Conservation (phyloP, 345 rosid species). For the Erucastrum elatum region DNA sequence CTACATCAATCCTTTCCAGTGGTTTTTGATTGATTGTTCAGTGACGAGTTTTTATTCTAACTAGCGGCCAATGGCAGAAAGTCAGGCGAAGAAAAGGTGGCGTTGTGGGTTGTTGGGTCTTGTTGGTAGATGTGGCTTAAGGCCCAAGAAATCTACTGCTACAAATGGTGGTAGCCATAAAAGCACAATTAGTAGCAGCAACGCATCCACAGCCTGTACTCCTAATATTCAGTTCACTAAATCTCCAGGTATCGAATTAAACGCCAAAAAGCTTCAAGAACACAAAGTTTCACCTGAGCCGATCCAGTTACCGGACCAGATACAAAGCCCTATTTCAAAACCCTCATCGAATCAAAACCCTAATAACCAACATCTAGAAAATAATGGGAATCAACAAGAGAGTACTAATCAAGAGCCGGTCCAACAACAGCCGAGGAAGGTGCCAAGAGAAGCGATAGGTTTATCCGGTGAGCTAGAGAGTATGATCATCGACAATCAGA, state of each 20-base stretch:
- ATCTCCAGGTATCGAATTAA: conserved; percentile 40
- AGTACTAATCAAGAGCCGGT: conserved; percentile 20
- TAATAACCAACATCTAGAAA: conserved; percentile 28
- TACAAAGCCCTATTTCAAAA: conserved; percentile 32
- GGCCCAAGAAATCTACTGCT: conserved; percentile 52
- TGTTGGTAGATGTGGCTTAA: conserved; percentile 57
- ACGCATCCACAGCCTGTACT: conserved; percentile 41
- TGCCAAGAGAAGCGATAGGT: conserved; percentile 53
- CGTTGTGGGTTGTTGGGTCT: conserved; percentile 65
- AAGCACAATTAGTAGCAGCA: conserved; percentile 39
- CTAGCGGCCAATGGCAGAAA: conserved; percentile 25
- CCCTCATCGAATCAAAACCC: conserved; percentile 32
- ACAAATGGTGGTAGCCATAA: conserved; percentile 23
- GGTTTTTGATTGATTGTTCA: conserved; percentile 9
- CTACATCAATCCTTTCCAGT: conserved; percentile 10
- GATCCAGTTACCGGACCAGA: conserved; percentile 9
- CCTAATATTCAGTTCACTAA: conserved; percentile 38
- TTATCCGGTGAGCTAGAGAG: conserved; percentile 90
- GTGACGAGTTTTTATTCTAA: background rate
- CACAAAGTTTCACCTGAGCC: conserved; percentile 41
- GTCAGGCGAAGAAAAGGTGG: conserved; percentile 47
- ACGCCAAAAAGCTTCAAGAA: conserved; percentile 47
- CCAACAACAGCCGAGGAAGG: conserved; percentile 47
- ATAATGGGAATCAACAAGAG: conserved; percentile 16
- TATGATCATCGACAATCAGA: conserved; percentile 74